Conservation (phyloP, 805 yeast species). For the Brettanomyces sp. region DNA sequence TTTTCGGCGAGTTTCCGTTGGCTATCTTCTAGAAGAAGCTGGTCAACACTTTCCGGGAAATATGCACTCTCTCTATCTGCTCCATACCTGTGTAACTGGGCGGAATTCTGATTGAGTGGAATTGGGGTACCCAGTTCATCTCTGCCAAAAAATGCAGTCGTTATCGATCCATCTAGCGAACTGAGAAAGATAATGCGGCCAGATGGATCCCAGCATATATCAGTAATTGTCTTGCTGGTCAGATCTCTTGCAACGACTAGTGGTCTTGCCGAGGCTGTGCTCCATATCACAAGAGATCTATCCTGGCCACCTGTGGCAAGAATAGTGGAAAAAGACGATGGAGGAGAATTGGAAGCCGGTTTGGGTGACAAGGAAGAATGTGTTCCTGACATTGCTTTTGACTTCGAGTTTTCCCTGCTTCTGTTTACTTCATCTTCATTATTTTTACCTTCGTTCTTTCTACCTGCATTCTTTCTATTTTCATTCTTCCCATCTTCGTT, state of each 20-base stretch:
- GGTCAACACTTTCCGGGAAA: conserved; percentile 81
- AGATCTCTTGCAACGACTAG: conserved; percentile 72
- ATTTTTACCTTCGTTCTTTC: too few species aligned
- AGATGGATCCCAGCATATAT: conserved; percentile 79
- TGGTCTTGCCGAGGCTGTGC: conserved; percentile 68
- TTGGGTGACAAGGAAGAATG: too few species aligned
- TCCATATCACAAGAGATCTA: conserved; percentile 81
- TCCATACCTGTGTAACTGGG: conserved; percentile 75
- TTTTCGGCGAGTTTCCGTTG: conserved; percentile 24
- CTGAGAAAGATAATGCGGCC: conserved; percentile 68
- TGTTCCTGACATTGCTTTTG: too few species aligned
- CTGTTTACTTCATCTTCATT: conserved; percentile 17
- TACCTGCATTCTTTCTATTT: too few species aligned
- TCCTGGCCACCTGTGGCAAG: conserved; percentile 98
- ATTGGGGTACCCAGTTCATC: conserved; percentile 53
- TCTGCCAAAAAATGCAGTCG: conserved; percentile 53
- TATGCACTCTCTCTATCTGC: conserved; percentile 76
- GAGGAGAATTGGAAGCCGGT: conserved; percentile 2
- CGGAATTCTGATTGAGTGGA: conserved; percentile 57
- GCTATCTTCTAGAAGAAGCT: conserved; percentile 61
- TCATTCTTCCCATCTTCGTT: too few species aligned
- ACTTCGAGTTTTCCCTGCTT: conserved; percentile 7
- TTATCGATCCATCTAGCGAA: conserved; percentile 78
- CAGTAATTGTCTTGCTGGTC: conserved; percentile 72
- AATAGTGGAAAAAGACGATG: conserved; percentile 44